Percentiles rank a stretch among this genome's conserved stretches.
phyloP scores from a whole-genome alignment of 1,284 basidiomycete genomes.

The Singerocomus rubriflavus region DNA sequence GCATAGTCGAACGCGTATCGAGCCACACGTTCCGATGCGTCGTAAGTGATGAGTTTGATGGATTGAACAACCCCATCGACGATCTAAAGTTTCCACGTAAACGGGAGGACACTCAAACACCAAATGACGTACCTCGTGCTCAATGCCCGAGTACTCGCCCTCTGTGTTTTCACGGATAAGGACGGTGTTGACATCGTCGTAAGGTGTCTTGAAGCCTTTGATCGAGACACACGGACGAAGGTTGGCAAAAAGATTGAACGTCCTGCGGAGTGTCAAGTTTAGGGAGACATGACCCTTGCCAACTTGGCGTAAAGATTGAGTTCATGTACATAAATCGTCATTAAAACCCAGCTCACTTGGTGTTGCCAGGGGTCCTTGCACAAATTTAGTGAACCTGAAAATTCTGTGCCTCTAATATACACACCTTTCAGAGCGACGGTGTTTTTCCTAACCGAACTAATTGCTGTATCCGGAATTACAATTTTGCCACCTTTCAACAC shows the following conservation, averaged over 20 bases:
- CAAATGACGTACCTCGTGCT: slow-evolving; percentile 75
- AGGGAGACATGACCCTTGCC: slow-evolving; percentile 99
- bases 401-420: slow-evolving; percentile 19
- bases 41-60: slow-evolving; percentile 99
- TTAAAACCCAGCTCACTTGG: slow-evolving; percentile 59
- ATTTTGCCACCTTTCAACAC: slow-evolving; percentile 95
- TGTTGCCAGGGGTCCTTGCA: slow-evolving; percentile 83
- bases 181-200: slow-evolving; percentile 97
- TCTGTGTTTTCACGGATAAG: slow-evolving; percentile 99
- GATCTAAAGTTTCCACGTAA: slow-evolving; percentile 46
- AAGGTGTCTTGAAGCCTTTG: slow-evolving; percentile 96
- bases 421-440: slow-evolving; percentile 96
- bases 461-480: slow-evolving; percentile 91
- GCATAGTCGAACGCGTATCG: slow-evolving; percentile 99
- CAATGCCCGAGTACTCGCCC: slow-evolving; percentile 99
- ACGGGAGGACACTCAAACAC: background rate
- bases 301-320: slow-evolving; percentile 48
- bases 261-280: slow-evolving; percentile 94
- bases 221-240: slow-evolving; percentile 97
- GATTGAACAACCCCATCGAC: slow-evolving; percentile 99
- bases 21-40: slow-evolving; percentile 97
- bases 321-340: slow-evolving; percentile 4
- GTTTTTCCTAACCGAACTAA: slow-evolving; percentile 93
- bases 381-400: slow-evolving; percentile 7
- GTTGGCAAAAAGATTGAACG: slow-evolving; percentile 98